These are phyloP conservation scores for Alternaria incomplexa DNA, from an alignment of 2,329 filamentous ascomycete species.

Conservation along the genomic window DNA sequence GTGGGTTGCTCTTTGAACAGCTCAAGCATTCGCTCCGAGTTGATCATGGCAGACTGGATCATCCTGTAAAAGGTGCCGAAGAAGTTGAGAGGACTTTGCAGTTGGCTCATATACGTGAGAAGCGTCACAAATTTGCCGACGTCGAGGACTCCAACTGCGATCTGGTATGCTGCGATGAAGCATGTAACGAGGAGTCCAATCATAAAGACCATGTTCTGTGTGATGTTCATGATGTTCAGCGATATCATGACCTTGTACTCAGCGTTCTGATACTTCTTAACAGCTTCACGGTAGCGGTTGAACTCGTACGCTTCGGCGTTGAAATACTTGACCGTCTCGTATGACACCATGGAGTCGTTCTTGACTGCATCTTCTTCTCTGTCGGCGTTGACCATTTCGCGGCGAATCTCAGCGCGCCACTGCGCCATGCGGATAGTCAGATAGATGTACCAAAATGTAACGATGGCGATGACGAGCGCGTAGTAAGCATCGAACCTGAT, in stretches of 20 bases:
- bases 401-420: conserved; percentile 86
- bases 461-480: conserved; percentile 84
- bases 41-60: conserved; percentile 96
- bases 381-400: conserved; percentile 93
- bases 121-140: conserved; percentile 74
- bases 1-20: conserved; percentile 96
- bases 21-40: conserved; percentile 91
- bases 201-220: conserved; percentile 69
- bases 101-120: conserved; percentile 75
- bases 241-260: conserved; percentile 64
- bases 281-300: conserved; percentile 62
- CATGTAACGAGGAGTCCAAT: conserved; percentile 70
- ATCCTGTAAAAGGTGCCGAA: conserved; percentile 95
- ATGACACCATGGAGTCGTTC: conserved; percentile 98
- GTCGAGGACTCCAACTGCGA: conserved; percentile 65
- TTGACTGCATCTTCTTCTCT: conserved; percentile 96
- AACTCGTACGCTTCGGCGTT: conserved; percentile 67
- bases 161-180: conserved; percentile 73
- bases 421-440: conserved; percentile 95
- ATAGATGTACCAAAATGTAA: conserved; percentile 96
- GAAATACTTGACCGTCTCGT: conserved; percentile 78
- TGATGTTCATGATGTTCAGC: conserved; percentile 65
- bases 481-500: conserved; percentile 85
- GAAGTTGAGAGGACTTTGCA: conserved; percentile 73
- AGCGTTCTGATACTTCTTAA: conserved; percentile 62